Percentiles rank a stretch among this genome's conserved stretches.
Evolutionary conservation across 2,329 filamentous ascomycete genomes (phyloP).

Genomic region (Periglandula ipomoeae): DNA sequence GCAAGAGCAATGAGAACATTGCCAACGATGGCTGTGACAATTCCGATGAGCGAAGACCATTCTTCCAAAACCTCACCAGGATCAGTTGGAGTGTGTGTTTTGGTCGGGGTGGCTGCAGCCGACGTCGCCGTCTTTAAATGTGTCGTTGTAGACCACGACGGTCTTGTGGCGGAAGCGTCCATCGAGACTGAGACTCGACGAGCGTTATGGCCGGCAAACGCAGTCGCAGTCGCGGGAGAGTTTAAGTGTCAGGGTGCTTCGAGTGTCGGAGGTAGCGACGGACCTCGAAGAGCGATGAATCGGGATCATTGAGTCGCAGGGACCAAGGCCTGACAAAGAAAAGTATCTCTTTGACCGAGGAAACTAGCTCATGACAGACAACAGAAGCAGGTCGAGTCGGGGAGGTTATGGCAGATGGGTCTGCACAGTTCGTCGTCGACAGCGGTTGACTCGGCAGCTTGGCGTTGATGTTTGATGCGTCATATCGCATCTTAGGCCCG

Average conservation of each 20-base stretch:
- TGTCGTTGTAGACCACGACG: neutral
- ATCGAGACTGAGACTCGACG: slow-evolving; percentile 4
- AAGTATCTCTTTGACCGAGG: neutral
- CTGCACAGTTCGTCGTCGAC: neutral
- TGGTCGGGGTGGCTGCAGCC: slow-evolving; percentile 4
- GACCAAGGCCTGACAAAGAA: neutral
- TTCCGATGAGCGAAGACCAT: slow-evolving; percentile 94
- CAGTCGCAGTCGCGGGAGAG: neutral
- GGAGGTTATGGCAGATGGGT: neutral
- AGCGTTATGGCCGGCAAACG: slow-evolving; percentile 6
- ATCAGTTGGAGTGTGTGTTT: slow-evolving; percentile 17
- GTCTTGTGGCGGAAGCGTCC: neutral
- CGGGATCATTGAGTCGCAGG: slow-evolving; percentile 3
- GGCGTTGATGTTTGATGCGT: neutral
- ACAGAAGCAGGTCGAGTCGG: neutral
- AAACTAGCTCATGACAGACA: neutral
- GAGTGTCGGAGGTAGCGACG: neutral
- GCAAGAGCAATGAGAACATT: slow-evolving; percentile 93
- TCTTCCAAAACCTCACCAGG: slow-evolving; percentile 45
- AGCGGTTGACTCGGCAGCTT: neutral
- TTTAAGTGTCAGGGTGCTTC: neutral
- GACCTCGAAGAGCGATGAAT: neutral
- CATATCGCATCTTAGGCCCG: neutral
- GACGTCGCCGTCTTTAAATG: neutral
- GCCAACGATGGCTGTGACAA: slow-evolving; percentile 82